Conservation (phyloP, 2,329 filamentous ascomycete species). For the Fusarium equiseti region DNA sequence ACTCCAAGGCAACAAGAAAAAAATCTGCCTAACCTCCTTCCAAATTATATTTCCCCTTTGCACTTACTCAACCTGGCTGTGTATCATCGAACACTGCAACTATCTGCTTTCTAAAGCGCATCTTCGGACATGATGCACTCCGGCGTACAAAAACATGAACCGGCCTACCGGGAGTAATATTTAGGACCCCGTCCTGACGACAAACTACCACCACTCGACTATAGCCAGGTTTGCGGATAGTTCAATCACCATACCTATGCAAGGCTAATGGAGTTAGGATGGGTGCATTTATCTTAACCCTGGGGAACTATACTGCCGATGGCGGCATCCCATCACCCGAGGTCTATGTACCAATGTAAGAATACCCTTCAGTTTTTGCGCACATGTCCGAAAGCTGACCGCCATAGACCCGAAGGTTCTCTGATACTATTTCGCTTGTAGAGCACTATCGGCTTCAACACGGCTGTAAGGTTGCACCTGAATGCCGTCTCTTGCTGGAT, state of each 20-base stretch:
- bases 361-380: not conserved
- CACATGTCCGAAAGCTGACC: not conserved
- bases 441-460: not conserved
- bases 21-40: not conserved
- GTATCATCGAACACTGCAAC: not conserved
- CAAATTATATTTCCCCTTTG: not conserved
- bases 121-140: not conserved
- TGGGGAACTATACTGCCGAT: not conserved
- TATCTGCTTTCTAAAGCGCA: not conserved
- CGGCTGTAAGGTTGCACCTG: not conserved
- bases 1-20: not conserved
- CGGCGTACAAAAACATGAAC: not conserved
- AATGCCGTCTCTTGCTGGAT: not conserved
- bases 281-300: not conserved
- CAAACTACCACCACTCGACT: not conserved
- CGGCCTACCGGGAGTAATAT: not conserved
- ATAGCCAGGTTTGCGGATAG: not conserved
- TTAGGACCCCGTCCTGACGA: not conserved
- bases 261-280: not conserved
- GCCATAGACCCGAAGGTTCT: not conserved
- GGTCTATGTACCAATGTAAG: not conserved
- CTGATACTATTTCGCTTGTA: not conserved
- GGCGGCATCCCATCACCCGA: not conserved
- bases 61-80: not conserved
- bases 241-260: not conserved